Evolutionary conservation across 176 grass and related monocot genomes (phyloP).

Genomic region (Oryza officinalis): DNA sequence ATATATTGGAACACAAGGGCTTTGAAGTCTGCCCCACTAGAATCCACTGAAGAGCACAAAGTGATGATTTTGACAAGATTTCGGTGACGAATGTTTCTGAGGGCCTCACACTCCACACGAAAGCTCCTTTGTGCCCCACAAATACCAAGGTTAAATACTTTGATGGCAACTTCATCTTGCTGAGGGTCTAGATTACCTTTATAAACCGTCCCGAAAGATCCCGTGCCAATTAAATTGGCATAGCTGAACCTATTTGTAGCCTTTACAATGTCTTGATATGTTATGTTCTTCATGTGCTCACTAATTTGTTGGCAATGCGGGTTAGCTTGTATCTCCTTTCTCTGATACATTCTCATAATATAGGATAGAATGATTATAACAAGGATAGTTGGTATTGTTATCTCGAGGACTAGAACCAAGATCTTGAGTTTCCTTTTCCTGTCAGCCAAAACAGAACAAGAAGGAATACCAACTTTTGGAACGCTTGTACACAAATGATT

Average conservation of each 20-base stretch:
- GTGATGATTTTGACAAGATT: slow-evolving; percentile 63
- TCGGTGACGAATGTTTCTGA: slow-evolving; percentile 51
- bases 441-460: no score
- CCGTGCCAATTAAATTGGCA: slow-evolving; percentile 51
- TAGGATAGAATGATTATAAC: no score
- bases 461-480: no score
- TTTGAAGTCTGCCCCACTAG: slow-evolving; percentile 48
- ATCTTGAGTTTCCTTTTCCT: background rate
- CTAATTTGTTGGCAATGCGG: no score
- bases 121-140: slow-evolving; percentile 51
- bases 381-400: slow-evolving; percentile 25
- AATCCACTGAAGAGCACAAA: slow-evolving; percentile 52
- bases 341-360: no score
- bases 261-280: slow-evolving; percentile 31
- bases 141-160: slow-evolving; percentile 47
- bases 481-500: slow-evolving; percentile 32
- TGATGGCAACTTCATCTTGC: slow-evolving; percentile 44
- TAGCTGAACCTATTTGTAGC: slow-evolving; percentile 43
- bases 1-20: slow-evolving; percentile 62
- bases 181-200: slow-evolving; percentile 26
- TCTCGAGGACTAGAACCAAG: background rate
- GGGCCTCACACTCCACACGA: slow-evolving; percentile 49
- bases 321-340: no score
- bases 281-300: slow-evolving; percentile 10
- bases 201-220: slow-evolving; percentile 60